Evolutionary conservation across 2,329 filamentous ascomycete species (phyloP), one percentile per base, ranked within the genome.

Genomic region (Penicillium capsulatum): DNA sequence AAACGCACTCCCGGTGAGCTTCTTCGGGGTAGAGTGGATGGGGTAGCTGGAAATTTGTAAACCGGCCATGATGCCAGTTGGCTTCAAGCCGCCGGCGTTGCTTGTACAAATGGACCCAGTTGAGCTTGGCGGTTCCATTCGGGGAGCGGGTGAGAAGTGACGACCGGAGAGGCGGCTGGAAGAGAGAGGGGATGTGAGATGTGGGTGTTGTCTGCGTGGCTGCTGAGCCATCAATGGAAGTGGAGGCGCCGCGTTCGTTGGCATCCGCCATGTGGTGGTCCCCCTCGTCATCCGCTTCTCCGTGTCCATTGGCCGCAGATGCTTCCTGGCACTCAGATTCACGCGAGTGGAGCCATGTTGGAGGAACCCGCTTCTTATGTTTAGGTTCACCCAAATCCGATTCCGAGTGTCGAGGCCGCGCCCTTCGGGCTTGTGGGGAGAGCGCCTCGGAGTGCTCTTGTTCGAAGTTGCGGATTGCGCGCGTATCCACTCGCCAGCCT

Each of bases 51-150:
- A 97, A 97, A 48, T 90, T 94, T 3, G 75, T 80, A 61, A 78
- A 95, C 42, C 81, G 83, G 3, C 86, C 90, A 14, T 81, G 76
- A 43, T 87, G 81, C 92, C 92, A 98, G 60, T 98, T 97, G 6
- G 83, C 80, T 66, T 98, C 92, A 10, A 98, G 70, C 15, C 81
- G 77, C 40, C 83, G 78, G 44, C 92, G 83, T 71, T 95, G 86
- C 50, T 86, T 87, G 68, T 95, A 98, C 1, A 98, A 73, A 60
- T 92, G 87, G 37, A 89, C 85, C 90, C 91, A 98, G 64, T 94
- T 95, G 33, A 97, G 70, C 54, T 80, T 84, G 2, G 59, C 53
- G 3, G 59, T 48, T 7, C 66, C 66, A 31, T 64, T 59, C 3
- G 57, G 48, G 43, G 56, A 49, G 30, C 57, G 52, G 4, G 59